Percentiles rank a stretch among this genome's conserved stretches.
Conservation (phyloP, 495 filamentous ascomycete species). For the Aspergillus cavernicola region DNA sequence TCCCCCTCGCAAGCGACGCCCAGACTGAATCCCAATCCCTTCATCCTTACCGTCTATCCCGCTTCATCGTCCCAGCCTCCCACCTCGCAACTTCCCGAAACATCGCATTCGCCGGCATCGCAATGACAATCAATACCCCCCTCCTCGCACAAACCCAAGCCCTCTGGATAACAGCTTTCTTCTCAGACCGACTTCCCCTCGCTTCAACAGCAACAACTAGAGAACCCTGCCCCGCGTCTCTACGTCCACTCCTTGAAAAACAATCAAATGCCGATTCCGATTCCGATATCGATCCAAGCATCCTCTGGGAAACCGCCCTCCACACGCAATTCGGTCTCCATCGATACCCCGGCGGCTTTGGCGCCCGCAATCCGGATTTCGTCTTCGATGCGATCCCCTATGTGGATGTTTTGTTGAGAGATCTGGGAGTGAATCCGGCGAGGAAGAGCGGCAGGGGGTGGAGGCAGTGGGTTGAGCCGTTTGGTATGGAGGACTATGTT, state of each 20-base stretch:
- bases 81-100: conserved; percentile 49
- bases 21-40: conserved; percentile 31
- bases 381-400: conserved; percentile 79
- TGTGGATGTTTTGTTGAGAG: conserved; percentile 63
- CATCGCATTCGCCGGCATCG: conserved; percentile 63
- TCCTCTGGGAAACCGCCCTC: conserved; percentile 57
- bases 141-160: conserved; percentile 64
- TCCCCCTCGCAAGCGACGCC: conserved; percentile 26
- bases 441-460: conserved; percentile 39
- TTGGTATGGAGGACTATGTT: conserved; percentile 58
- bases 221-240: not conserved
- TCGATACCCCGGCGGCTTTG: conserved; percentile 64
- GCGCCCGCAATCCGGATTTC: conserved; percentile 62
- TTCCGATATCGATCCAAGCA: conserved; percentile 18
- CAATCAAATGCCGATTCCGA: not conserved
- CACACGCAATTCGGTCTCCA: conserved; percentile 65
- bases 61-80: conserved; percentile 69
- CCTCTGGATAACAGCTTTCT: conserved; percentile 68
- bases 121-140: conserved; percentile 61
- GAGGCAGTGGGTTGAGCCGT: conserved; percentile 51
- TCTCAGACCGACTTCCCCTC: conserved; percentile 38
- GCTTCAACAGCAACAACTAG: not conserved
- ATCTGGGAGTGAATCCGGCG: conserved; percentile 53
- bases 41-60: conserved; percentile 54
- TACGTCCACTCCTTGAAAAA: not conserved